Evolutionary conservation across 257 asterid species (phyloP), one percentile per base, ranked within the genome.

Genomic region (Rhazya stricta): DNA sequence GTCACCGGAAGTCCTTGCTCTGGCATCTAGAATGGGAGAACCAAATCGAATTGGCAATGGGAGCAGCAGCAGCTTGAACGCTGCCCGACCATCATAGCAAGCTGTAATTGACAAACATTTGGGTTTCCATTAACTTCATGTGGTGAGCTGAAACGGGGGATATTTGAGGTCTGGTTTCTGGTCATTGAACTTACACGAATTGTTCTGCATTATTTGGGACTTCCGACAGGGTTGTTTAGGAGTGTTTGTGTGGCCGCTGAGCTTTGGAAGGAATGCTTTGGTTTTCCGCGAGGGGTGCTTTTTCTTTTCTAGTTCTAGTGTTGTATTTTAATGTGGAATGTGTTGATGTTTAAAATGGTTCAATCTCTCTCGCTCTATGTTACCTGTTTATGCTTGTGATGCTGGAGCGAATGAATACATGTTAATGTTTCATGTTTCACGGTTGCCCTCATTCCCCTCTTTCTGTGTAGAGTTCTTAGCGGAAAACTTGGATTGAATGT

Each of bases 1-100:
- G 96, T 91, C 99, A 6, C 99, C 99, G 12, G 99, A 94, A 84
- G 96, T 94, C 51, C 90, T 92, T 30, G 96, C 99, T 57, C 74
- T 92, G 88, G 89, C 99, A 15, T 88, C 98, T 11, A 85, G 98
- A 84, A 86, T 85, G 87, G 96, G 89, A 54, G 99, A 92, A 74
- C 66, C 90, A 0, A 91, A 88, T 57, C 86, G 85, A 71, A 79
- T 65, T 34, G 81, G 90, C 65, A 83, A 23, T 54, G 75, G 93
- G 74, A 84, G 91, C 81, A 76, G 79, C 45, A 77, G 83, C 56
- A 68, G 74, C 63, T 76, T 73, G 60, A 58, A 37, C 8, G 10
- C 76, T 12, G 37, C 62, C 19, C 83, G 87, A 71, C 76, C 89
- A 43, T 76, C 84, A 8, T 90, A 85, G 30, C 69, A 75, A 74